Evolutionary conservation across 1,139 yeast species (phyloP).

Genomic region (Pichia sp.): DNA sequence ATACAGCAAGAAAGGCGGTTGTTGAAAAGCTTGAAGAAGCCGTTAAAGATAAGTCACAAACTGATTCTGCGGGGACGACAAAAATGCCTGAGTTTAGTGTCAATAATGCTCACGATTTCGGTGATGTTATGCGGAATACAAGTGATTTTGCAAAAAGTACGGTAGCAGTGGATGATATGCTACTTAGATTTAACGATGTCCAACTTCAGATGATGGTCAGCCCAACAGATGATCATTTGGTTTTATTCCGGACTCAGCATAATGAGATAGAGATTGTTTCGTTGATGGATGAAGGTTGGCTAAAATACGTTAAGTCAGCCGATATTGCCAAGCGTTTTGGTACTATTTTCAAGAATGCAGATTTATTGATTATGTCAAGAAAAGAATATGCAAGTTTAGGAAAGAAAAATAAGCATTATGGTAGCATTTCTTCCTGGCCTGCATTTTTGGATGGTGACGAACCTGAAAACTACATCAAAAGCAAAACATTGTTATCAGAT

Average conservation of each 20-base stretch:
- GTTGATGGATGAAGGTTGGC: constrained; percentile 38
- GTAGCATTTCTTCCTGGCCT: constrained; percentile 54
- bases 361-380: constrained; percentile 59
- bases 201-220: constrained; percentile 80
- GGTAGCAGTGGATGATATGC: constrained; percentile 46
- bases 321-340: constrained; percentile 66
- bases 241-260: constrained; percentile 64
- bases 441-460: constrained; percentile 58
- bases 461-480: constrained; percentile 12
- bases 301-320: constrained; percentile 17
- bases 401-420: constrained; percentile 28
- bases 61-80: neutral
- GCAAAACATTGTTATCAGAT: constrained; percentile 24
- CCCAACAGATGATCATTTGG: constrained; percentile 56
- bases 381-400: constrained; percentile 38
- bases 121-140: constrained; percentile 46
- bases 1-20: constrained; percentile 13
- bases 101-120: constrained; percentile 38
- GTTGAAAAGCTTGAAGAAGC: constrained; percentile 1
- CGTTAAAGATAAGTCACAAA: neutral
- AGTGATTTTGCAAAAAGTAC: constrained; percentile 35
- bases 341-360: constrained; percentile 63
- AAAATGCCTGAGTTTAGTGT: constrained; percentile 2
- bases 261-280: constrained; percentile 65
- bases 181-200: constrained; percentile 70